These are phyloP conservation scores for Hypoxylon intermedium DNA, from an alignment of 495 filamentous ascomycete species.

Conservation along the genomic window DNA sequence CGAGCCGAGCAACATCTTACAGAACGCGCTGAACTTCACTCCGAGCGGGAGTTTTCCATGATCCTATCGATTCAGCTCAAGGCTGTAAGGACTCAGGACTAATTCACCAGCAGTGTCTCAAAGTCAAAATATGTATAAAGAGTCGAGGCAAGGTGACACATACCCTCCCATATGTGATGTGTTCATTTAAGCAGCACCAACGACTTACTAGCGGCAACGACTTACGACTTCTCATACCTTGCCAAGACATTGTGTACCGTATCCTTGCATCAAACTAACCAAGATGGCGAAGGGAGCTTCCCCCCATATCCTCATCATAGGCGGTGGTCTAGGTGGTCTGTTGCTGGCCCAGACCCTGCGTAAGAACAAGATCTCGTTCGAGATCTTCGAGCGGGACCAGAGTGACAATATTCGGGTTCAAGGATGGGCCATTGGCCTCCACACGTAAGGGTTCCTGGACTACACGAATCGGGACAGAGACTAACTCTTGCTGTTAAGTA, in stretches of 20 bases:
- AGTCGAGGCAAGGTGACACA: not conserved
- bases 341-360: slow-evolving; percentile 62
- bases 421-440: slow-evolving; percentile 50
- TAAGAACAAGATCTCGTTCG: slow-evolving; percentile 58
- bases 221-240: not conserved
- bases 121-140: slow-evolving; percentile 13
- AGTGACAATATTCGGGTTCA: slow-evolving; percentile 44
- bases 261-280: not conserved
- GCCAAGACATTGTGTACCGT: not conserved
- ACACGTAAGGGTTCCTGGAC: slow-evolving; percentile 20
- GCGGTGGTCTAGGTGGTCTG: slow-evolving; percentile 62
- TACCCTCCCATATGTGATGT: too few species aligned
- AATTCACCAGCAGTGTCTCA: not conserved
- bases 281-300: slow-evolving; percentile 22
- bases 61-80: not conserved
- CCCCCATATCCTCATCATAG: slow-evolving; percentile 52
- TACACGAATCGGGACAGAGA: not conserved
- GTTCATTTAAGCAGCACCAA: not conserved
- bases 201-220: not conserved
- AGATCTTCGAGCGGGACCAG: slow-evolving; percentile 57
- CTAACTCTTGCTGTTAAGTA: slow-evolving; percentile 17
- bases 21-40: slow-evolving; percentile 2
- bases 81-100: not conserved
- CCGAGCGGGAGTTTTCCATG: not conserved
- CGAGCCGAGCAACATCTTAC: slow-evolving; percentile 14